phyloP scores from a whole-genome alignment of 345 rosid genomes.

The Brassica incana region DNA sequence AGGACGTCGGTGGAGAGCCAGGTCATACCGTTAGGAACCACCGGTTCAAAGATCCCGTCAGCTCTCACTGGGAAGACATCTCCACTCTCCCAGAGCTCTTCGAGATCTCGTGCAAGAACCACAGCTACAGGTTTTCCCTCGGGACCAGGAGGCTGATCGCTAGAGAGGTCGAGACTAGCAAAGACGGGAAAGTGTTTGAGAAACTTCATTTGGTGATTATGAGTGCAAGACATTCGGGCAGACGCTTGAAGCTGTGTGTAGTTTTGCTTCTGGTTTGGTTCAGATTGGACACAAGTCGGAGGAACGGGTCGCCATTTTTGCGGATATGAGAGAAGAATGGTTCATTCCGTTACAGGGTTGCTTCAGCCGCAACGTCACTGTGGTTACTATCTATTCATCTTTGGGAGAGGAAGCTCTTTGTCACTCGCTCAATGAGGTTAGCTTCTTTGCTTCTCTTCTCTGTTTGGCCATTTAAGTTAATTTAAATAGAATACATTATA shows the following conservation, averaged over 20 bases:
- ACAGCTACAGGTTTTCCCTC: conserved; percentile 54
- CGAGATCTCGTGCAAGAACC: conserved; percentile 69
- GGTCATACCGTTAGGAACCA: conserved; percentile 73
- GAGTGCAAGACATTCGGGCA: conserved; percentile 72
- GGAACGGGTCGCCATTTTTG: conserved; percentile 89
- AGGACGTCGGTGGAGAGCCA: conserved; percentile 88
- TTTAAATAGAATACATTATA: background rate
- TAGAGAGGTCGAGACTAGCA: conserved; percentile 58
- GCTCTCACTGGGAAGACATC: conserved; percentile 61
- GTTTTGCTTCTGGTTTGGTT: conserved; percentile 83
- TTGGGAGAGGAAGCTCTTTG: conserved; percentile 95
- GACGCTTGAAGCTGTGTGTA: conserved; percentile 61
- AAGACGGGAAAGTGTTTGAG: conserved; percentile 80
- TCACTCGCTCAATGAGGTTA: conserved; percentile 94
- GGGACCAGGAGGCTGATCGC: conserved; percentile 76
- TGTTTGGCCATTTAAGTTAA: background rate
- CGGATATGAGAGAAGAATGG: conserved; percentile 96
- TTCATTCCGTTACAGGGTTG: conserved; percentile 85
- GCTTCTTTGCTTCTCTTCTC: conserved; percentile 35
- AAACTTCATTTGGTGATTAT: conserved; percentile 90
- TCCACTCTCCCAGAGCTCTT: conserved; percentile 86
- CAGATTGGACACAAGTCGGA: conserved; percentile 67
- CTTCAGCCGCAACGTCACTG: conserved; percentile 82
- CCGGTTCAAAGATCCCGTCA: conserved; percentile 52
- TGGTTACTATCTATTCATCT: conserved; percentile 93